phyloP scores from a whole-genome alignment of 371 early-diverging fungal genomes.

The Mortierella sp. region DNA sequence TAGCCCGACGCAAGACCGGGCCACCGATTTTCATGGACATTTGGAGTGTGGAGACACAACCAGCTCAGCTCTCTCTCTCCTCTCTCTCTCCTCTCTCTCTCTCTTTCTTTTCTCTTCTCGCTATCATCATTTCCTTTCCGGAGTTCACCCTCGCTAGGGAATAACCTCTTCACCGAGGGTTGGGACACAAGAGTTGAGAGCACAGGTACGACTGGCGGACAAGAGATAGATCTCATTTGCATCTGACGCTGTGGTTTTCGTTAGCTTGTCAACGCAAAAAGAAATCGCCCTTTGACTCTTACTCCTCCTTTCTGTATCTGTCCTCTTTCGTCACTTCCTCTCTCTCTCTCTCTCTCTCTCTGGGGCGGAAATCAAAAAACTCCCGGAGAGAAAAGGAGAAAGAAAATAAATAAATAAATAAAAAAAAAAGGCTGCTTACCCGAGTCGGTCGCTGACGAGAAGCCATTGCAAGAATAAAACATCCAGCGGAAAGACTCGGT shows the following conservation, averaged over 20 bases:
- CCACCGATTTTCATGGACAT: neutral
- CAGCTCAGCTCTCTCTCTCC: neutral
- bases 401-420: neutral
- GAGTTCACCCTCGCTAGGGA: neutral
- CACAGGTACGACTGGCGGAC: slow-evolving; percentile 16
- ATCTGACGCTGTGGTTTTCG: slow-evolving; percentile 10
- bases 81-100: neutral
- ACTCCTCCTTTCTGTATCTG: neutral
- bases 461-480: slow-evolving; percentile 49
- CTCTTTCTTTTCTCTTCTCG: slow-evolving; percentile 3
- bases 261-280: neutral
- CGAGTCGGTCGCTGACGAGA: slow-evolving; percentile 38
- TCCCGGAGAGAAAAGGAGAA: neutral
- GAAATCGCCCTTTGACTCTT: neutral
- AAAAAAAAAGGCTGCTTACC: slow-evolving; percentile 16
- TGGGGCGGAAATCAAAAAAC: slow-evolving; percentile 22
- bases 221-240: neutral
- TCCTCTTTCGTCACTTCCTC: neutral
- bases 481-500: slow-evolving; percentile 64
- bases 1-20: neutral
- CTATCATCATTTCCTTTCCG: slow-evolving; percentile 5
- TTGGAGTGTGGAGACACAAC: slow-evolving; percentile 10
- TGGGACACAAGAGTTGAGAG: slow-evolving; percentile 14
- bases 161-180: slow-evolving; percentile 19
- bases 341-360: slow-evolving; percentile 11